A percentile compares a stretch with the other conserved stretches of the same genome.
Conservation (phyloP, 192 early-diverging fungal species). For the Rhizophagus prolifer region DNA sequence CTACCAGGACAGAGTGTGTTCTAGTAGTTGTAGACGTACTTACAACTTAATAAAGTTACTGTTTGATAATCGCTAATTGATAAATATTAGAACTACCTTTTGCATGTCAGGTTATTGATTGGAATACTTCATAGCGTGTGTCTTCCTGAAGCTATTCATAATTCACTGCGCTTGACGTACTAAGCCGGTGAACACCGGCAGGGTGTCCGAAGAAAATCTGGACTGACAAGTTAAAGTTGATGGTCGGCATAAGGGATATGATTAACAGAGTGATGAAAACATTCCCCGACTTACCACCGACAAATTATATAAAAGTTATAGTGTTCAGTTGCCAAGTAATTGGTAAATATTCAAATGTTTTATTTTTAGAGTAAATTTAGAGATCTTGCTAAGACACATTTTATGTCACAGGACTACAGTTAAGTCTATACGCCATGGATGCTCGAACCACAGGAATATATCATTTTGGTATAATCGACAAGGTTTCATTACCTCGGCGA, state of each 20-base stretch:
- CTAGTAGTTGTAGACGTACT: no score
- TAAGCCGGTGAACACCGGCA: no score
- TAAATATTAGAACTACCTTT: no score
- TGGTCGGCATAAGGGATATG: constrained; percentile 26
- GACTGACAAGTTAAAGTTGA: not conserved
- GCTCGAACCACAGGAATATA: not conserved
- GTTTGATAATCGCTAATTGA: no score
- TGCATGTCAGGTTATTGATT: no score
- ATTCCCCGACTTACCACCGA: not conserved
- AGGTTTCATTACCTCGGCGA: constrained; percentile 11
- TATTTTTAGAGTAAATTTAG: constrained; percentile 16
- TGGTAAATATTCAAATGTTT: constrained; percentile 15
- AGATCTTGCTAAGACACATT: not conserved
- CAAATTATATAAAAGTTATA: constrained; percentile 22
- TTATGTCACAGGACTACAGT: constrained; percentile 14
- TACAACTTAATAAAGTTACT: no score
- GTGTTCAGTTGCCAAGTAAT: constrained; percentile 28
- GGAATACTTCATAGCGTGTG: no score
- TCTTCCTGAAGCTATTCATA: no score
- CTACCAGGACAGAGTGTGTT: no score
- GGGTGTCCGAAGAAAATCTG: no score
- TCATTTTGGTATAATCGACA: constrained; percentile 24
- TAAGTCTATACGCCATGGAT: constrained; percentile 30
- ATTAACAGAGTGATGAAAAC: constrained; percentile 28
- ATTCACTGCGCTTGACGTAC: no score